Conservation (phyloP, 2,329 filamentous ascomycete genomes). For the Amesomyces nigricolor region DNA sequence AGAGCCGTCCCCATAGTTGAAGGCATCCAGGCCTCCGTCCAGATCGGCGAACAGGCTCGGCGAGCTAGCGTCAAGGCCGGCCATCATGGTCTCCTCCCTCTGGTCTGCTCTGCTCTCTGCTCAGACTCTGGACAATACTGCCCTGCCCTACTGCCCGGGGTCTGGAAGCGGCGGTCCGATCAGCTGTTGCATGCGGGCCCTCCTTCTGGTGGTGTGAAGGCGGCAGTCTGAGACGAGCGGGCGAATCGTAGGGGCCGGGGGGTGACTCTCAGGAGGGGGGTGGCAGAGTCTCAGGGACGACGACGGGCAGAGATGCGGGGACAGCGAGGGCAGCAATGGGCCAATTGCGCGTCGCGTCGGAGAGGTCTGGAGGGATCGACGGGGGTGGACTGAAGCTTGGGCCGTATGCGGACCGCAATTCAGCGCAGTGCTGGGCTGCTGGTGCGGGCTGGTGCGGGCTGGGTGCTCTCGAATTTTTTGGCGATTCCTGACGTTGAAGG, state of each 20-base stretch:
- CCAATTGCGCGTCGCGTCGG: constrained; percentile 9
- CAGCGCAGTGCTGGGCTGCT: not conserved
- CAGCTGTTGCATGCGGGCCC: constrained; percentile 25
- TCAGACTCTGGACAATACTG: no score
- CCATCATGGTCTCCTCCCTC: constrained; percentile 17
- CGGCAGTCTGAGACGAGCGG: constrained; percentile 8
- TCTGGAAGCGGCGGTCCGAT: constrained; percentile 5
- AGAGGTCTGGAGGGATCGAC: not conserved
- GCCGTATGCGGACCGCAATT: constrained; percentile 2
- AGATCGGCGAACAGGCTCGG: constrained; percentile 24
- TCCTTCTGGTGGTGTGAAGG: not conserved
- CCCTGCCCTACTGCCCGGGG: not conserved
- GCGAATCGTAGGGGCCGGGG: not conserved
- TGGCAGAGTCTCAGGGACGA: not conserved
- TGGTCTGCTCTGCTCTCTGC: not conserved
- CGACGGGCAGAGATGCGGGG: not conserved
- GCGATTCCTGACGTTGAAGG: constrained; percentile 12
- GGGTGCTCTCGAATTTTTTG: constrained; percentile 2
- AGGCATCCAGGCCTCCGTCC: constrained; percentile 23
- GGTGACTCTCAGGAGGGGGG: not conserved
- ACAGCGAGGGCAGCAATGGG: not conserved
- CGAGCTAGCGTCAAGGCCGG: constrained; percentile 21
- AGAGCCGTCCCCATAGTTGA: constrained; percentile 18
- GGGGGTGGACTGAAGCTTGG: constrained; percentile 1
- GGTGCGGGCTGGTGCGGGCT: not conserved